Evolutionary conservation across 1,284 basidiomycete genomes (phyloP).

Genomic region (Cutaneotrichosporon spelunceum): DNA sequence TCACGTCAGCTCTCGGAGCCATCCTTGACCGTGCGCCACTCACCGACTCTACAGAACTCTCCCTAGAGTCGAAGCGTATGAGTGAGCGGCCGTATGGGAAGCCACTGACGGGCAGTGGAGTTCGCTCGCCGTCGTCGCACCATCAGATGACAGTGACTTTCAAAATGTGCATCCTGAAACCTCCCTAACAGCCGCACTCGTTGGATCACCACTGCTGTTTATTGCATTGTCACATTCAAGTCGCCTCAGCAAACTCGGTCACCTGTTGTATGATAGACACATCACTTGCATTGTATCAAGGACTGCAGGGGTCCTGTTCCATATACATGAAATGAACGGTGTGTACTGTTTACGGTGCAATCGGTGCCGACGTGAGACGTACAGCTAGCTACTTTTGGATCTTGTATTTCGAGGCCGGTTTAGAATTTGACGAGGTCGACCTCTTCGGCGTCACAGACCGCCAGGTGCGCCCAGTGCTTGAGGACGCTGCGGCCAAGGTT

Average conservation of each 20-base stretch:
- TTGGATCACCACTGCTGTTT: not conserved
- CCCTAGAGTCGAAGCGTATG: conserved; percentile 22
- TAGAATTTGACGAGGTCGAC: not conserved
- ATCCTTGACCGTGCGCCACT: conserved; percentile 12
- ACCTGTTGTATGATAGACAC: not conserved
- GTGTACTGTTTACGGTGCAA: not conserved
- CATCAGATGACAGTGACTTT: not conserved
- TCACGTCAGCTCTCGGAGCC: conserved; percentile 14
- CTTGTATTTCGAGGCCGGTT: not conserved
- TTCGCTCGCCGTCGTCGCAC: conserved; percentile 19
- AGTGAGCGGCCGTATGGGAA: conserved; percentile 3
- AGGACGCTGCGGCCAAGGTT: conserved; percentile 41
- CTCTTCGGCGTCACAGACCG: conserved; percentile 11
- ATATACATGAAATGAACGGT: conserved; percentile 1
- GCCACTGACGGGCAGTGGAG: conserved; percentile 15
- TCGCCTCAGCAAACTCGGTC: not conserved
- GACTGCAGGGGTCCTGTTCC: not conserved
- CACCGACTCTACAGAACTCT: conserved; percentile 21
- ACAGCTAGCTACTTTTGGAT: not conserved
- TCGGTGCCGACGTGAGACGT: not conserved
- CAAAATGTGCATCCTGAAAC: not conserved
- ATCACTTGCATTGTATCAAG: conserved; percentile 1
- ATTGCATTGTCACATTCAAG: not conserved
- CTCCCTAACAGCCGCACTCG: not conserved
- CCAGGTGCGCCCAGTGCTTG: conserved; percentile 36